These are phyloP conservation scores for Przewalskia tangutica DNA, from an alignment of 257 asterid species.

Conservation along the genomic window DNA sequence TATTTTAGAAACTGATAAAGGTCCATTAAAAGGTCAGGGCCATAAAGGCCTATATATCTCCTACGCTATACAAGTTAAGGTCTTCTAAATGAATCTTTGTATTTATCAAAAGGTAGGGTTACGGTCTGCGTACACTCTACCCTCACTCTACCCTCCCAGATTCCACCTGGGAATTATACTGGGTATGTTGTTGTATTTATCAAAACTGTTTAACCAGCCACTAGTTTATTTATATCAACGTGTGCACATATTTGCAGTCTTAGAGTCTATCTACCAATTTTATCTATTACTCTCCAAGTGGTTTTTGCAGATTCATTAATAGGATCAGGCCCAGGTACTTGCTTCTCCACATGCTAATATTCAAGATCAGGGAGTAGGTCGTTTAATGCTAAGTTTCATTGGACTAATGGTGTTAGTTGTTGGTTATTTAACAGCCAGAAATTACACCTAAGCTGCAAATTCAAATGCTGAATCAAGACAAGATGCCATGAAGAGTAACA, in stretches of 20 bases:
- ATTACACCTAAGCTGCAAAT: not conserved
- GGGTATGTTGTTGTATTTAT: too few relatives aligned
- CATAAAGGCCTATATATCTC: too few relatives aligned
- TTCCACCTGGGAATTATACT: too few relatives aligned
- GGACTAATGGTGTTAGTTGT: not conserved
- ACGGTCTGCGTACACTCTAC: too few relatives aligned
- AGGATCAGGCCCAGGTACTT: not conserved
- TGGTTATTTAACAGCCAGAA: not conserved
- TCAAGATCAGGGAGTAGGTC: not conserved
- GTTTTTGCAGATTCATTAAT: not conserved
- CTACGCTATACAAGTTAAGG: not conserved
- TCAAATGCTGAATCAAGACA: not conserved
- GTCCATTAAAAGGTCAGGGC: too few relatives aligned
- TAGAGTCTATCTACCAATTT: not conserved
- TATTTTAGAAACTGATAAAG: too few relatives aligned
- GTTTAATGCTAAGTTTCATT: not conserved
- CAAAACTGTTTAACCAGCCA: not conserved
- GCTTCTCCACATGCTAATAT: not conserved
- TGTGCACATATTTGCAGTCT: not conserved
- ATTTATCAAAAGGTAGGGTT: not conserved
- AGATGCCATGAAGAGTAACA: not conserved
- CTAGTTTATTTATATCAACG: not conserved
- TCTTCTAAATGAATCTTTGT: not conserved
- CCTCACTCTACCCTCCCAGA: too few relatives aligned
- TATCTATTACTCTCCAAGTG: not conserved